A percentile compares a stretch with the other conserved stretches of the same genome.
These are phyloP conservation scores for Brassica hybrid DNA, from an alignment of 441 rosid species.

Conservation along the genomic window DNA sequence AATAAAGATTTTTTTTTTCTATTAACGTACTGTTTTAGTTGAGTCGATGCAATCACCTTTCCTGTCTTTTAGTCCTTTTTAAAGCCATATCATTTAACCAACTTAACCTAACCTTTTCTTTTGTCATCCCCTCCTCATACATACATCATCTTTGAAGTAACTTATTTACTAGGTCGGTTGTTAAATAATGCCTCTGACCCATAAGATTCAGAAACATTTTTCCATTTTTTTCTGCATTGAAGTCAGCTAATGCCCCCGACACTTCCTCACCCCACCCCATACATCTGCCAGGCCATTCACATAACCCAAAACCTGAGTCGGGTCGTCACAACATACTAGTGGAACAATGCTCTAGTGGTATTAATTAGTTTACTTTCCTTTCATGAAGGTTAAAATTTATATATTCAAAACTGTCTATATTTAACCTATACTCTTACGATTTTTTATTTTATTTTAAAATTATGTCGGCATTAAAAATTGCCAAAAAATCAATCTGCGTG, in stretches of 20 bases:
- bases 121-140: background rate
- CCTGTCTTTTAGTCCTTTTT: constrained; percentile 26
- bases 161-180: constrained; percentile 2
- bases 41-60: constrained; percentile 37
- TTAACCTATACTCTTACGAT: background rate
- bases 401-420: too few species aligned
- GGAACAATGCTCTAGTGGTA: background rate
- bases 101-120: constrained; percentile 18
- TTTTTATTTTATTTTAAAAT: background rate
- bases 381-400: background rate
- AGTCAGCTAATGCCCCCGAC: constrained; percentile 14
- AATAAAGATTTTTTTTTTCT: constrained; percentile 3
- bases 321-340: background rate
- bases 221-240: background rate
- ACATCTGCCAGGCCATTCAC: constrained; percentile 28
- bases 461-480: background rate
- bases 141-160: background rate
- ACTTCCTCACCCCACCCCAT: constrained; percentile 38
- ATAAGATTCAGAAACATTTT: background rate
- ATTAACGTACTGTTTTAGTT: constrained; percentile 30
- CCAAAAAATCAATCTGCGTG: background rate
- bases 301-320: background rate
- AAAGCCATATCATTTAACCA: constrained; percentile 17
- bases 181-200: background rate
- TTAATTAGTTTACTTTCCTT: background rate